Conservation (phyloP, 805 yeast genomes). For the Lipomyces anomalus region DNA sequence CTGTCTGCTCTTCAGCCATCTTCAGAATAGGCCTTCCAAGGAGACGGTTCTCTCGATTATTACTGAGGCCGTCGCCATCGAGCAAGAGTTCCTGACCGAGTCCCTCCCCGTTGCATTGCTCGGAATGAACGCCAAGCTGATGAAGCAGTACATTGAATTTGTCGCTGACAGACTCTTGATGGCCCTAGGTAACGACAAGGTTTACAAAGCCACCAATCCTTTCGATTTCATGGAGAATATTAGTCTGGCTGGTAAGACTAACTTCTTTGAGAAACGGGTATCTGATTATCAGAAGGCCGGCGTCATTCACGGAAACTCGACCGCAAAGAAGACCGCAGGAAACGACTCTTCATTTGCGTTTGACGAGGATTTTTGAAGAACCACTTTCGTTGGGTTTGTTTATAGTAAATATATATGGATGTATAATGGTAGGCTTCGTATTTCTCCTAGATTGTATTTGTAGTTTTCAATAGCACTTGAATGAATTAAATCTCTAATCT, state of each 20-base stretch:
- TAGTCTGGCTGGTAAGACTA: slow-evolving; percentile 96
- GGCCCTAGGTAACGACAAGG: slow-evolving; percentile 85
- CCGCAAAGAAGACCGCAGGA: slow-evolving; percentile 27
- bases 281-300: slow-evolving; percentile 99
- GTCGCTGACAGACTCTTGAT: slow-evolving; percentile 93
- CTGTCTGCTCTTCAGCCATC: slow-evolving; percentile 87
- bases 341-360: slow-evolving; percentile 61
- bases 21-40: slow-evolving; percentile 79
- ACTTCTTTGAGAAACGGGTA: slow-evolving; percentile 98
- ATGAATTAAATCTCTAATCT: too few species aligned
- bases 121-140: slow-evolving; percentile 89
- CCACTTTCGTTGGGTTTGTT: too few species aligned
- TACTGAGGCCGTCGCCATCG: slow-evolving; percentile 92
- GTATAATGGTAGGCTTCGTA: too few species aligned
- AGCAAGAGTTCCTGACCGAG: slow-evolving; percentile 89
- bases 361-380: slow-evolving; percentile 91
- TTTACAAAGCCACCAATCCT: slow-evolving; percentile 84
- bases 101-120: slow-evolving; percentile 88
- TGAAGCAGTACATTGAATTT: slow-evolving; percentile 98
- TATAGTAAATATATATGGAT: too few species aligned
- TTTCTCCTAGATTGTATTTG: too few species aligned
- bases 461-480: too few species aligned
- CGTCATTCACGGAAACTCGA: slow-evolving; percentile 77
- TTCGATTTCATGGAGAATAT: slow-evolving; percentile 99
- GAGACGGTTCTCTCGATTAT: slow-evolving; percentile 77